phyloP scores from a whole-genome alignment of 2,329 filamentous ascomycete genomes.

The Aspergillus ustus region DNA sequence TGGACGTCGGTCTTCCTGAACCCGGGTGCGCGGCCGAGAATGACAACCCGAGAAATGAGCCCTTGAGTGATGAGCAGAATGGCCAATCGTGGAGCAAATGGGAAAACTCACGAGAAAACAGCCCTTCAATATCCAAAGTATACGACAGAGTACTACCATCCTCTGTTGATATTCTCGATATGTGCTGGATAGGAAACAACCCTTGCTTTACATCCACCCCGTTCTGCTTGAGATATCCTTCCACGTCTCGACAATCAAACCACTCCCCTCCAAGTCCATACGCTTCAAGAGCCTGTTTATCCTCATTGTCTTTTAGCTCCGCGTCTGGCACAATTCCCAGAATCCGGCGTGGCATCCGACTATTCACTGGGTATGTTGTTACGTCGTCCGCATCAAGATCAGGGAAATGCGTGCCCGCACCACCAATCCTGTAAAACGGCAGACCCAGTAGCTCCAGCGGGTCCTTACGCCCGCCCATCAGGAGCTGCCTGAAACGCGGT shows the following conservation, averaged over 20 bases:
- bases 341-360: conserved; percentile 24
- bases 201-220: conserved; percentile 11
- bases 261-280: conserved; percentile 26
- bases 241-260: conserved; percentile 29
- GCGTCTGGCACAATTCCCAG: conserved; percentile 17
- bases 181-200: conserved; percentile 4
- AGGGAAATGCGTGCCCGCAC: conserved; percentile 68
- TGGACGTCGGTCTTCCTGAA: conserved; percentile 2
- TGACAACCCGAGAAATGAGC: conserved; percentile 56
- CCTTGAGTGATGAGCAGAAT: conserved; percentile 30
- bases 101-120: neutral
- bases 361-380: conserved; percentile 34
- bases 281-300: conserved; percentile 7
- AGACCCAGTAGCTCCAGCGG: conserved; percentile 62
- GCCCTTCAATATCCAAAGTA: conserved; percentile 1
- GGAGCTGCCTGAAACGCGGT: conserved; percentile 41
- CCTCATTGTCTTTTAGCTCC: neutral
- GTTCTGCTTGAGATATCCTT: conserved; percentile 23
- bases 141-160: neutral
- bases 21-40: conserved; percentile 7
- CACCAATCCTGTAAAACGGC: conserved; percentile 70
- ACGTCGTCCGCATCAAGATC: conserved; percentile 42
- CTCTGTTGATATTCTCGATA: neutral
- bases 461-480: conserved; percentile 47
- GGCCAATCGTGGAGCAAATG: neutral